Evolutionary conservation across 2,329 filamentous ascomycete genomes (phyloP).

Genomic region (Cadophora luteo-olivacea): DNA sequence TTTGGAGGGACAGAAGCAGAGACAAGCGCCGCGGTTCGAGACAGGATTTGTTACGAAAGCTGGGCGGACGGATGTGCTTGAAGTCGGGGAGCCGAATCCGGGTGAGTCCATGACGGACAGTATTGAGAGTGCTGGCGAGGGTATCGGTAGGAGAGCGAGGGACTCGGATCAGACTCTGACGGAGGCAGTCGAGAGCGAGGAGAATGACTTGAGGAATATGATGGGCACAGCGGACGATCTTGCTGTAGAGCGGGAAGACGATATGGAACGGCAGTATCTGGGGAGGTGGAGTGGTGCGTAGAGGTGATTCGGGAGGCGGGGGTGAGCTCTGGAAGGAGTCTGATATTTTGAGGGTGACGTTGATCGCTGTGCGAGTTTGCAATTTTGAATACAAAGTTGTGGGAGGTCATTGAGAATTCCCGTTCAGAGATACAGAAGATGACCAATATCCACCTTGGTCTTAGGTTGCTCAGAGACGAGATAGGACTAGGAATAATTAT

Average conservation of each 20-base stretch:
- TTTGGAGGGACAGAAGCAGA: neutral
- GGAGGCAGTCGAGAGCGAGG: neutral
- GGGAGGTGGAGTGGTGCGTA: neutral
- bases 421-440: too few species aligned
- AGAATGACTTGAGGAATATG: slow-evolving; percentile 12
- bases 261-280: slow-evolving; percentile 17
- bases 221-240: slow-evolving; percentile 8
- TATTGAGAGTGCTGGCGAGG: neutral
- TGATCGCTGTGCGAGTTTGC: too few species aligned
- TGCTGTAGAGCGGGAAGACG: neutral
- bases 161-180: slow-evolving; percentile 16
- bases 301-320: neutral
- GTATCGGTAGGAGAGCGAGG: neutral
- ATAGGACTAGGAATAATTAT: too few species aligned
- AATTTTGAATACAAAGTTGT: too few species aligned
- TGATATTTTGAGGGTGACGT: too few species aligned
- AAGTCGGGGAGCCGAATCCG: neutral
- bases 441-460: too few species aligned
- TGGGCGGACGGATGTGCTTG: neutral
- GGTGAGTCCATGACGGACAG: slow-evolving; percentile 9
- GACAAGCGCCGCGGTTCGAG: slow-evolving; percentile 12
- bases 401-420: too few species aligned
- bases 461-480: too few species aligned
- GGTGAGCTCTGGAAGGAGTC: too few species aligned
- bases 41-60: slow-evolving; percentile 13